phyloP scores from a whole-genome alignment of 805 yeast species.

The Candida adriatica region DNA sequence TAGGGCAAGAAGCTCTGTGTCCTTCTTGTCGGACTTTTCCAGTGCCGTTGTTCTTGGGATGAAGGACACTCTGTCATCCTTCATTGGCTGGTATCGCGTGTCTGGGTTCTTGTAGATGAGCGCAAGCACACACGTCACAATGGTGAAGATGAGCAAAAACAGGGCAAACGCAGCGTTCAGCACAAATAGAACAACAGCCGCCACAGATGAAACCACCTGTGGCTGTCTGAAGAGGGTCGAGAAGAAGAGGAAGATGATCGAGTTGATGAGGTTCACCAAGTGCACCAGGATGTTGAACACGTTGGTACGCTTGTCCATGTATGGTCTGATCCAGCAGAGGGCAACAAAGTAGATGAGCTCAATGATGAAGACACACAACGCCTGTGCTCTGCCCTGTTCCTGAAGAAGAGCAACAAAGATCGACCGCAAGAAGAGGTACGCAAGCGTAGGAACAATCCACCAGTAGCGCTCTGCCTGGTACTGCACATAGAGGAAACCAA shows the following conservation, averaged over 20 bases:
- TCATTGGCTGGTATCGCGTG: slow-evolving; percentile 90
- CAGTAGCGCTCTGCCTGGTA: slow-evolving; percentile 83
- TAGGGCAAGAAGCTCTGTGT: slow-evolving; percentile 23
- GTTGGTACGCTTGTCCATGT: slow-evolving; percentile 91
- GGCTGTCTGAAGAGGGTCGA: slow-evolving; percentile 80
- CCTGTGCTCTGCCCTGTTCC: slow-evolving; percentile 70
- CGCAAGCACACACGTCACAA: slow-evolving; percentile 82
- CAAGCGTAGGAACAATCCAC: slow-evolving; percentile 62
- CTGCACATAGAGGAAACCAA: slow-evolving; percentile 90
- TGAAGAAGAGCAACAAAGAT: slow-evolving; percentile 86
- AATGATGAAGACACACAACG: slow-evolving; percentile 65
- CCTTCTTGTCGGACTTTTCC: slow-evolving; percentile 22
- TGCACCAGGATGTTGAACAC: slow-evolving; percentile 86
- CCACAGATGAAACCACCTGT: slow-evolving; percentile 80
- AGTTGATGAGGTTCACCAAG: slow-evolving; percentile 71
- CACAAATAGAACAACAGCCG: slow-evolving; percentile 85
- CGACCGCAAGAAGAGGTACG: slow-evolving; percentile 66
- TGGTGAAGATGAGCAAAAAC: slow-evolving; percentile 74
- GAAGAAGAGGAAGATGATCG: slow-evolving; percentile 84
- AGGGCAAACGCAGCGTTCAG: slow-evolving; percentile 86
- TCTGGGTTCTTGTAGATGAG: slow-evolving; percentile 88
- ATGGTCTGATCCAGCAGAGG: slow-evolving; percentile 74
- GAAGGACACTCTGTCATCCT: slow-evolving; percentile 94
- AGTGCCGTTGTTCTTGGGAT: slow-evolving; percentile 49
- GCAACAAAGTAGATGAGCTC: slow-evolving; percentile 66